A percentile compares a stretch with the other conserved stretches of the same genome.
Evolutionary conservation across 2,329 filamentous ascomycete genomes (phyloP).

Genomic region (Epichloe baconii): DNA sequence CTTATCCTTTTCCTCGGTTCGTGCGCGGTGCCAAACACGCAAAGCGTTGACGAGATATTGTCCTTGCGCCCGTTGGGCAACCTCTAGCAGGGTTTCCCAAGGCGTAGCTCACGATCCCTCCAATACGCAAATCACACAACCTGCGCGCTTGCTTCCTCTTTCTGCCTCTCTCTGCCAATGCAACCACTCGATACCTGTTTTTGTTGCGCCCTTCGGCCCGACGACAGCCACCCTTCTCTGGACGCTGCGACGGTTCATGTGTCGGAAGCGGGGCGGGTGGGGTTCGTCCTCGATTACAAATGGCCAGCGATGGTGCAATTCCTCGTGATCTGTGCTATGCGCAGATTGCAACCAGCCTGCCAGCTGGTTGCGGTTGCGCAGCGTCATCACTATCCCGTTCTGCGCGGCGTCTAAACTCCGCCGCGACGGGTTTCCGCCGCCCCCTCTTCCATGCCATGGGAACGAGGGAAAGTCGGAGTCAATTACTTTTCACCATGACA

Average conservation of each 20-base stretch:
- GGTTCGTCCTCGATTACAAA: constrained; percentile 26
- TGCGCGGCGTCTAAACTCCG: not conserved
- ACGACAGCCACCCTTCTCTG: not conserved
- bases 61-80: not conserved
- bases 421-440: not conserved
- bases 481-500: too few relatives aligned
- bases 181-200: constrained; percentile 1
- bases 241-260: constrained; percentile 12
- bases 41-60: not conserved
- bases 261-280: constrained; percentile 11
- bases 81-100: not conserved
- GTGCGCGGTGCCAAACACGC: not conserved
- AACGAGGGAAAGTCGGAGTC: too few relatives aligned
- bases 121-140: constrained; percentile 4
- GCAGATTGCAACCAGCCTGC: not conserved
- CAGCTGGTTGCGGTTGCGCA: not conserved
- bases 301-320: constrained; percentile 45
- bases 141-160: not conserved
- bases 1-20: not conserved
- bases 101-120: not conserved
- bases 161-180: not conserved
- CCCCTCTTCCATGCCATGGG: not conserved
- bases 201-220: not conserved
- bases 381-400: not conserved
- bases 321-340: constrained; percentile 37